These are phyloP conservation scores for Ampelocalamus luodianensis DNA, from an alignment of 176 grass and related monocot species.

Conservation along the genomic window DNA sequence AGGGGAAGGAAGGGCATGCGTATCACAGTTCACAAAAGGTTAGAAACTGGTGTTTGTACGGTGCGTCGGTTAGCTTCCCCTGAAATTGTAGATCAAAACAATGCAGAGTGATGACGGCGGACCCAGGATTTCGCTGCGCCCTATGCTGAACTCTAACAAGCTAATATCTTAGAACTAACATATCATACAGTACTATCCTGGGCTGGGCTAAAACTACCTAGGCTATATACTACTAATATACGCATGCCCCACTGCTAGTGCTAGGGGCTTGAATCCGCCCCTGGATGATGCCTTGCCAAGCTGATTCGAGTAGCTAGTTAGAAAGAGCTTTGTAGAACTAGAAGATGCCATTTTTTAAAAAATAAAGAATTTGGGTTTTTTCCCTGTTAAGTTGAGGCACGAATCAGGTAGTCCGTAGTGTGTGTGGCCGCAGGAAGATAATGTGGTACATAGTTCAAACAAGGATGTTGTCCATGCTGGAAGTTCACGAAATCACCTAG, in stretches of 20 bases:
- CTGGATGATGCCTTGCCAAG: background rate
- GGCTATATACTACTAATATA: too few relatives aligned
- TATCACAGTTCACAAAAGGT: background rate
- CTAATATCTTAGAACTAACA: too few relatives aligned
- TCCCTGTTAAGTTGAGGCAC: background rate
- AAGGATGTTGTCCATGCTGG: background rate
- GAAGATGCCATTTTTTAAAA: background rate
- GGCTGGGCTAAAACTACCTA: too few relatives aligned
- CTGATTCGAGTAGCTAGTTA: background rate
- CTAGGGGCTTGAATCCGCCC: too few relatives aligned
- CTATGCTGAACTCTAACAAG: too few relatives aligned
- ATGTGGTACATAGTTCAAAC: constrained; percentile 3
- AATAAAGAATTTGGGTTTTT: background rate
- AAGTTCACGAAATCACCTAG: constrained; percentile 9
- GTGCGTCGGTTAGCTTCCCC: background rate
- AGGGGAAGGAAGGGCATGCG: background rate
- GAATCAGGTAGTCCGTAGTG: background rate
- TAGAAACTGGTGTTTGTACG: constrained; percentile 12
- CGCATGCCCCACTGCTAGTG: too few relatives aligned
- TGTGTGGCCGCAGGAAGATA: background rate
- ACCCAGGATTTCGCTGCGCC: too few relatives aligned
- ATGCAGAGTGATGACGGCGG: background rate
- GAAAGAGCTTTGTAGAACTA: constrained; percentile 2
- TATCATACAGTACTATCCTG: too few relatives aligned
- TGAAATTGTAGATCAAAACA: background rate